Evolutionary conservation across 805 yeast genomes (phyloP).

Genomic region (Hanseniaspora occidentalis): DNA sequence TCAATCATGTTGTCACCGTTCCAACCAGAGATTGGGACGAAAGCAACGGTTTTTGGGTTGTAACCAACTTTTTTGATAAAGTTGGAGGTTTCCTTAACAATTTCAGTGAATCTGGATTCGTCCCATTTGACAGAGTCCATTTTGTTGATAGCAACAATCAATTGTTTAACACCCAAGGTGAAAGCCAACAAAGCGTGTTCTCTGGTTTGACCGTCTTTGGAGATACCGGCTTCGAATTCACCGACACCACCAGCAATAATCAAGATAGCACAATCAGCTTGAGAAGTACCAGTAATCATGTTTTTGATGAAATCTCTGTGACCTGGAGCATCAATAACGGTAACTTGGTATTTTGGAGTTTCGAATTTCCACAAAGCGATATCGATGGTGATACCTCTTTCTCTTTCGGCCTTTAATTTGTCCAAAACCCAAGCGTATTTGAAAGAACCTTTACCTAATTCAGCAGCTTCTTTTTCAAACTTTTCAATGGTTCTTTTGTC

Average conservation of each 20-base stretch:
- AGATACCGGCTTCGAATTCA: conserved; percentile 94
- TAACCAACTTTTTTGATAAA: conserved; percentile 79
- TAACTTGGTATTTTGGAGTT: conserved; percentile 79
- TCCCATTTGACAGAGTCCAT: conserved; percentile 90
- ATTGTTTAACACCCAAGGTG: conserved; percentile 81
- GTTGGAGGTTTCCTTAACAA: conserved; percentile 62
- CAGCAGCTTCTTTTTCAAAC: conserved; percentile 97
- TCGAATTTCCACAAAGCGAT: conserved; percentile 89
- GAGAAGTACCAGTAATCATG: conserved; percentile 92
- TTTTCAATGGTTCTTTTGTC: conserved; percentile 98
- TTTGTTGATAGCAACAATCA: conserved; percentile 87
- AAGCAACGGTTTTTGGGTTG: conserved; percentile 71
- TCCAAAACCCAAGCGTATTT: conserved; percentile 97
- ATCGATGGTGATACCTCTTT: conserved; percentile 94
- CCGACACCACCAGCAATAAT: conserved; percentile 88
- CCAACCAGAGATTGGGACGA: conserved; percentile 89
- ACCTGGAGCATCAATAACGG: conserved; percentile 92
- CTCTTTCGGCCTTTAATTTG: conserved; percentile 92
- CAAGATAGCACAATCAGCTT: conserved; percentile 85
- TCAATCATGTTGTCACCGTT: conserved; percentile 91
- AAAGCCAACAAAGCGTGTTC: conserved; percentile 85
- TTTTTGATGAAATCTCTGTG: conserved; percentile 95
- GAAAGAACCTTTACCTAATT: conserved; percentile 94
- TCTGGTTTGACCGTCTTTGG: conserved; percentile 91
- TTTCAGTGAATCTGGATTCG: conserved; percentile 68